Evolutionary conservation across 1,139 yeast genomes (phyloP).

Genomic region (Protomyces inundatus): DNA sequence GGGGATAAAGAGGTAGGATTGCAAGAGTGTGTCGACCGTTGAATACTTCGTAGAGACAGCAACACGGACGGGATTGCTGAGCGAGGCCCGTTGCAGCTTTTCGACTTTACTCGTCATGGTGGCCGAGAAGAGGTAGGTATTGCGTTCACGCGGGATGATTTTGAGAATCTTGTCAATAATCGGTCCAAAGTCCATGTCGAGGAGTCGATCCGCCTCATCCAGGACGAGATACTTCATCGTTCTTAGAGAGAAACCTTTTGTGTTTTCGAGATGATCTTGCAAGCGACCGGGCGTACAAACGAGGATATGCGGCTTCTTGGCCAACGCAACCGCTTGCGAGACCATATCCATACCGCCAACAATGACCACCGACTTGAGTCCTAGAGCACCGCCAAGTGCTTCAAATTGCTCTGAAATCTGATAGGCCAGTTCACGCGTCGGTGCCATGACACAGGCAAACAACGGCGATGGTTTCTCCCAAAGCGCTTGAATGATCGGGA

Average conservation of each 20-base stretch:
- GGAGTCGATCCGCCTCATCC: conserved; percentile 95
- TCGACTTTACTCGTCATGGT: conserved; percentile 95
- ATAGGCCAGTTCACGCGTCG: conserved; percentile 94
- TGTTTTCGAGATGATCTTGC: conserved; percentile 90
- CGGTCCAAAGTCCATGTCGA: conserved; percentile 96
- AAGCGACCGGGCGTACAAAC: conserved; percentile 97
- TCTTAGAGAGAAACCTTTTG: conserved; percentile 82
- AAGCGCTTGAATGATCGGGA: conserved; percentile 83
- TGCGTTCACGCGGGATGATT: conserved; percentile 77
- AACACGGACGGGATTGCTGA: conserved; percentile 81
- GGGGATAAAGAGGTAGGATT: conserved; percentile 84
- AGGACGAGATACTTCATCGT: conserved; percentile 77
- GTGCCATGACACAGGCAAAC: conserved; percentile 85
- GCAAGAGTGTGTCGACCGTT: conserved; percentile 87
- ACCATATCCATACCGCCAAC: conserved; percentile 99
- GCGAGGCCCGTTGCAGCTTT: conserved; percentile 87
- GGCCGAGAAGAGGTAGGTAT: conserved; percentile 87
- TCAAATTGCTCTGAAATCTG: conserved; percentile 95
- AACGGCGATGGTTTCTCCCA: conserved; percentile 87
- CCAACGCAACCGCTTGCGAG: conserved; percentile 91
- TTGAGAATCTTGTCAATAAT: conserved; percentile 81
- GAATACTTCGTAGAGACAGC: conserved; percentile 85
- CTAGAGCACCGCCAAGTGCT: conserved; percentile 87
- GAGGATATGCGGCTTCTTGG: conserved; percentile 87
- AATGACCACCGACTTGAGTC: conserved; percentile 75